Conservation (phyloP, 139 green algal species). For the Chlorella sp. region DNA sequence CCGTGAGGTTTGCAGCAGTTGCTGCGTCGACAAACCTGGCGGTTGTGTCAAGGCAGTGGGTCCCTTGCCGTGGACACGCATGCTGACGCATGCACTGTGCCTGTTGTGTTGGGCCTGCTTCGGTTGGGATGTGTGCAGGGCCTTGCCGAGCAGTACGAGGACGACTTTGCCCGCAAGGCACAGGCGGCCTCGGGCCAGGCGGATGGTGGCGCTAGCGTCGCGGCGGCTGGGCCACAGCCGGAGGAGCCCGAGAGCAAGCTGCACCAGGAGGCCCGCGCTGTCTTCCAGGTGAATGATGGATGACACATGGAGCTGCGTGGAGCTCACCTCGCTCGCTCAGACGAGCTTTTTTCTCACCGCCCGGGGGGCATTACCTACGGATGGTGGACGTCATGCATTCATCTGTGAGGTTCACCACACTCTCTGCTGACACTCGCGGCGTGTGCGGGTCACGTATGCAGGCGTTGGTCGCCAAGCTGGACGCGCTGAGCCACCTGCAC, state of each 20-base stretch:
- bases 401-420: too few species aligned
- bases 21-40: too few species aligned
- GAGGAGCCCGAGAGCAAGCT: constrained; percentile 48
- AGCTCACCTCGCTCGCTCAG: too few species aligned
- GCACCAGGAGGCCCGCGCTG: constrained; percentile 34
- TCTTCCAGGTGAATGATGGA: constrained; percentile 53
- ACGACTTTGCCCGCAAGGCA: constrained; percentile 57
- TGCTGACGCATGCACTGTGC: neutral
- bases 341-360: too few species aligned
- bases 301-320: neutral
- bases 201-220: too few species aligned
- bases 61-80: too few species aligned
- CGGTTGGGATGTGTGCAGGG: constrained; percentile 32
- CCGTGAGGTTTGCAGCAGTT: too few species aligned
- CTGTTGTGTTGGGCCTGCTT: neutral
- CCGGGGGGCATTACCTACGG: too few species aligned
- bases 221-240: too few species aligned
- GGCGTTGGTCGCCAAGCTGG: constrained; percentile 75
- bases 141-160: constrained; percentile 79
- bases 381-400: too few species aligned
- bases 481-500: constrained; percentile 85
- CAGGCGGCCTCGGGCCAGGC: constrained; percentile 14
- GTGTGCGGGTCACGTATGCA: neutral
- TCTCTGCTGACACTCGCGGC: neutral
- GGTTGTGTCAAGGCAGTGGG: neutral